Conservation (phyloP, 2,329 filamentous ascomycete genomes). For the Dactylellina drechsleri region DNA sequence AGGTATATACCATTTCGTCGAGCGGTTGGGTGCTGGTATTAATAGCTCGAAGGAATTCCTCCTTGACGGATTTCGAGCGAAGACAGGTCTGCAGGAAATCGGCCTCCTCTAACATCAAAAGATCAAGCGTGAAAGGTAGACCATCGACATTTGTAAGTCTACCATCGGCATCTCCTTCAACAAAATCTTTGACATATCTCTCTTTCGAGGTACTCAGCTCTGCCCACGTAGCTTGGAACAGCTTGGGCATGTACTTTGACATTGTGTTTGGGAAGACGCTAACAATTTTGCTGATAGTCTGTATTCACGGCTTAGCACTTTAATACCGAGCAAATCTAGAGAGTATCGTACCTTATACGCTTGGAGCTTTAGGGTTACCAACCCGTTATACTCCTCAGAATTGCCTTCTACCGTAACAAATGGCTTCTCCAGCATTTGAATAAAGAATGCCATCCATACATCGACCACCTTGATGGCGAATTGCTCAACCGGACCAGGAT, state of each 20-base stretch:
- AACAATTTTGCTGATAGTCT: conserved; percentile 89
- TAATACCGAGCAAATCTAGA: conserved; percentile 9
- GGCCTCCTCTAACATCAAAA: conserved; percentile 89
- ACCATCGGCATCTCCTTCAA: conserved; percentile 84
- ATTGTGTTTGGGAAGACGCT: conserved; percentile 83
- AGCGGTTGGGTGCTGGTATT: conserved; percentile 55
- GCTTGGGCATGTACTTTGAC: conserved; percentile 79
- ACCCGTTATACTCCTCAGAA: conserved; percentile 75
- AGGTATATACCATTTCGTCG: conserved; percentile 57
- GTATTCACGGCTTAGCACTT: conserved; percentile 54
- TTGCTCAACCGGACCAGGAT: conserved; percentile 82
- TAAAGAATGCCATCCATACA: conserved; percentile 90
- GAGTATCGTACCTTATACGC: conserved; percentile 74
- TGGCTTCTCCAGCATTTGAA: conserved; percentile 77
- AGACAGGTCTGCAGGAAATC: conserved; percentile 94
- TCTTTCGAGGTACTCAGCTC: conserved; percentile 79
- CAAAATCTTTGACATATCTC: conserved; percentile 83
- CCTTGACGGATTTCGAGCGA: conserved; percentile 84
- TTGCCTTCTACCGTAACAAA: conserved; percentile 72
- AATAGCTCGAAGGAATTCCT: conserved; percentile 72
- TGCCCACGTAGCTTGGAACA: conserved; percentile 90
- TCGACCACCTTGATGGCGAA: conserved; percentile 88
- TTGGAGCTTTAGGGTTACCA: conserved; percentile 88
- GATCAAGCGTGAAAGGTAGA: conserved; percentile 93
- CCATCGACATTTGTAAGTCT: conserved; percentile 88